Evolutionary conservation across 139 green algal species (phyloP).

Genomic region (Tetraselmis chui): DNA sequence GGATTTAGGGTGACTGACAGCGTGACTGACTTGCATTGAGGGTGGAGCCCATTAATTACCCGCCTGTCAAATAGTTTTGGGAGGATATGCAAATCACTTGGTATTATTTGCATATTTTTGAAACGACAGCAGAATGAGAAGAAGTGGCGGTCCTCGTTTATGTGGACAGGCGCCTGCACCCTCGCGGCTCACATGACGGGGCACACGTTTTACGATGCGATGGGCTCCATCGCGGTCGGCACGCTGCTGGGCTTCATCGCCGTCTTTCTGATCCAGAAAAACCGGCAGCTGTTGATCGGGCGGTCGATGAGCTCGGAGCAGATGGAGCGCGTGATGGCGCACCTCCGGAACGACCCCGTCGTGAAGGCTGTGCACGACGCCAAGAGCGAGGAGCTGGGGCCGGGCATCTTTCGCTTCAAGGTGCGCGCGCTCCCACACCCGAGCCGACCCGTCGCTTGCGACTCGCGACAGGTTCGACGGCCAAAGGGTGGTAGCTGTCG

Average conservation of each 20-base stretch:
- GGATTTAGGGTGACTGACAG: too few relatives aligned
- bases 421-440: background rate
- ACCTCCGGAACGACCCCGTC: slow-evolving; percentile 30
- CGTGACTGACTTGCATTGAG: too few relatives aligned
- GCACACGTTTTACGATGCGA: slow-evolving; percentile 69
- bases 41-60: too few relatives aligned
- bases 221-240: slow-evolving; percentile 76
- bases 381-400: slow-evolving; percentile 83
- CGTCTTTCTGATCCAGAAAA: slow-evolving; percentile 77
- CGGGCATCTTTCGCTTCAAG: slow-evolving; percentile 46
- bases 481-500: too few relatives aligned
- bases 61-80: too few relatives aligned
- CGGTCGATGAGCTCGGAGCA: slow-evolving; percentile 50
- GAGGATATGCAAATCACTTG: too few relatives aligned
- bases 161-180: slow-evolving; percentile 17
- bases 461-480: too few relatives aligned
- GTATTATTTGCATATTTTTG: too few relatives aligned
- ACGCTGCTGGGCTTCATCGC: slow-evolving; percentile 74
- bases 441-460: too few relatives aligned
- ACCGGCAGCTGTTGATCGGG: slow-evolving; percentile 77
- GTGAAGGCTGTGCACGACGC: slow-evolving; percentile 66
- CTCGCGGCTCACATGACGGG: slow-evolving; percentile 38
- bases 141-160: background rate
- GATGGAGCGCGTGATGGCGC: slow-evolving; percentile 21
- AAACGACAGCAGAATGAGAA: too few relatives aligned